Evolutionary conservation across 78 protist genomes (phyloP).

Genomic region (Dictyostelium capitatum): DNA sequence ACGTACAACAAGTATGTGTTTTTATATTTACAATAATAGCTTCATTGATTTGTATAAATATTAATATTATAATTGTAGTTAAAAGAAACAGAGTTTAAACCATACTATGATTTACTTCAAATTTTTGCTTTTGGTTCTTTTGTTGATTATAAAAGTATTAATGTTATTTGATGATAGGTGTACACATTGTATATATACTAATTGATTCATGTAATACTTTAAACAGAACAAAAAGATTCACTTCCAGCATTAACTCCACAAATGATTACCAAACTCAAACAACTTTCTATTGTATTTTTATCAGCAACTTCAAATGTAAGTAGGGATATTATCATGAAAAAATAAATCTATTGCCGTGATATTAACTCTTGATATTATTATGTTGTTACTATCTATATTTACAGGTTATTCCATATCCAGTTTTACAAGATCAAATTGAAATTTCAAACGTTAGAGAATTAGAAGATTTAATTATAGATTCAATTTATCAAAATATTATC

Average conservation of each 20-base stretch:
- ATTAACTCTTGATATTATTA: too few relatives aligned
- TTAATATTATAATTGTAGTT: slow-evolving; percentile 13
- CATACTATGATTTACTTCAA: slow-evolving; percentile 38
- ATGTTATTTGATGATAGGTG: neutral
- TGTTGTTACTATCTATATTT: neutral
- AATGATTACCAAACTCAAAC: slow-evolving; percentile 73
- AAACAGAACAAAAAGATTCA: slow-evolving; percentile 40
- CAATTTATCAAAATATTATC: slow-evolving; percentile 78
- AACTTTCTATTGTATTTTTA: slow-evolving; percentile 79
- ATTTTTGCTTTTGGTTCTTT: slow-evolving; percentile 70
- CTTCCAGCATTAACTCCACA: slow-evolving; percentile 67
- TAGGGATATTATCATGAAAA: neutral
- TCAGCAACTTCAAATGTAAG: slow-evolving; percentile 67
- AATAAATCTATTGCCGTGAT: neutral
- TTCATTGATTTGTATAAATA: neutral
- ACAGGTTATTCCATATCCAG: slow-evolving; percentile 61
- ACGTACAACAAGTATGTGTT: slow-evolving; percentile 66
- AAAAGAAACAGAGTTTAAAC: slow-evolving; percentile 69
- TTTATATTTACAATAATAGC: neutral
- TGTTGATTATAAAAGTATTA: slow-evolving; percentile 35
- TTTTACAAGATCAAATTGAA: slow-evolving; percentile 52
- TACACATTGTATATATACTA: too few relatives aligned
- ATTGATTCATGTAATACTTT: too few relatives aligned
- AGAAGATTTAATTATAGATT: slow-evolving; percentile 82
- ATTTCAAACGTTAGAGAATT: slow-evolving; percentile 78